A percentile compares a stretch with the other conserved stretches of the same genome.
These are phyloP conservation scores for Chytriomyces hyalinus DNA, from an alignment of 192 early-diverging fungal species.

Conservation along the genomic window DNA sequence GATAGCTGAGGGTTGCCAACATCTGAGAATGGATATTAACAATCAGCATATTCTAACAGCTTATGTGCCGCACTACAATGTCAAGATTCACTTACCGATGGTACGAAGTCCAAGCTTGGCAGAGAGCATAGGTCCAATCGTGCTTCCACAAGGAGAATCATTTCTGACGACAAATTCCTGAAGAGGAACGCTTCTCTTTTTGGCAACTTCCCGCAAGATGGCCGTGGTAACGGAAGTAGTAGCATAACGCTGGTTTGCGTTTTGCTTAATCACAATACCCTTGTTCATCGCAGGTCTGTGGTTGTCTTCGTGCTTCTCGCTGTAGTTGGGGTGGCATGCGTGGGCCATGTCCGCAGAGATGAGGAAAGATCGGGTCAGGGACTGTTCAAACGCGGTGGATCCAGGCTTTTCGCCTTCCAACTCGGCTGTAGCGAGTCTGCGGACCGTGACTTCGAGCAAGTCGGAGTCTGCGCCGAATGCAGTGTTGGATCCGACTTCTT, in stretches of 20 bases:
- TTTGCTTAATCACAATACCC: conserved; percentile 95
- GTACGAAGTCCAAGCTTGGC: conserved; percentile 94
- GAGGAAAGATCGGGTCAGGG: conserved; percentile 82
- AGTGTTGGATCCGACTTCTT: conserved; percentile 91
- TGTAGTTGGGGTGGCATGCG: conserved; percentile 86
- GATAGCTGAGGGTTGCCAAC: conserved; percentile 94
- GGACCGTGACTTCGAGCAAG: conserved; percentile 61
- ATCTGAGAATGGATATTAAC: conserved; percentile 53
- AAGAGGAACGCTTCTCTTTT: conserved; percentile 76
- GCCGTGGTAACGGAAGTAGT: conserved; percentile 60
- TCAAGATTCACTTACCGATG: conserved; percentile 63
- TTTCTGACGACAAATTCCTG: conserved; percentile 87
- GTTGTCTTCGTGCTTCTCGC: conserved; percentile 91
- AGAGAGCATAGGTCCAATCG: conserved; percentile 96
- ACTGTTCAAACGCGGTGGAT: conserved; percentile 74
- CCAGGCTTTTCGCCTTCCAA: conserved; percentile 44
- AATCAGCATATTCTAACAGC: background rate
- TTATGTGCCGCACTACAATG: background rate
- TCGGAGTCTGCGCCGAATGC: conserved; percentile 95
- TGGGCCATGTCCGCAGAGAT: conserved; percentile 84
- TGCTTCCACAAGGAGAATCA: conserved; percentile 93
- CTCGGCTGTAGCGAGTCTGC: conserved; percentile 42
- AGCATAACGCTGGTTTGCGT: conserved; percentile 89
- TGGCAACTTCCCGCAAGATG: conserved; percentile 70
- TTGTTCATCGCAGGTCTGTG: conserved; percentile 86